Evolutionary conservation across 805 yeast species (phyloP).

Genomic region (Metschnikowia shivogae): DNA sequence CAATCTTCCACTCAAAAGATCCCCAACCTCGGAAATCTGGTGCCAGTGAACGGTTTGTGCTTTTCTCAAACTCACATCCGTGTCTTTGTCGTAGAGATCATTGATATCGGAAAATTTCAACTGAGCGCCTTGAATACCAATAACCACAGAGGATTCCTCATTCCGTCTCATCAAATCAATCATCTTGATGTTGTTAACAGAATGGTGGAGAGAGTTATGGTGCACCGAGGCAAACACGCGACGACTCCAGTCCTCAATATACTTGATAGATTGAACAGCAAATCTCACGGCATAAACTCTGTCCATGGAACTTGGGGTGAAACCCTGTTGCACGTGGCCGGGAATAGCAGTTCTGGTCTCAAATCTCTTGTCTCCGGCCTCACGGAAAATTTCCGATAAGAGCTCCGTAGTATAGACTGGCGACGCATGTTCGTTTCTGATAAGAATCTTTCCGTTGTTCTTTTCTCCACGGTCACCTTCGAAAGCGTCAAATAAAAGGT

Average conservation of each 20-base stretch:
- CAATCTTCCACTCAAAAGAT: slow-evolving; percentile 69
- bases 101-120: slow-evolving; percentile 55
- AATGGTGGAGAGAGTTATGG: slow-evolving; percentile 17
- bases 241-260: slow-evolving; percentile 52
- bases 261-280: slow-evolving; percentile 86
- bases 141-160: slow-evolving; percentile 47
- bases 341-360: slow-evolving; percentile 95
- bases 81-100: slow-evolving; percentile 54
- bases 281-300: slow-evolving; percentile 85
- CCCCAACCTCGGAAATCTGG: slow-evolving; percentile 53
- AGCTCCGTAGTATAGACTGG: slow-evolving; percentile 76
- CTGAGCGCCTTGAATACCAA: slow-evolving; percentile 67
- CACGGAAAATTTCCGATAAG: slow-evolving; percentile 77
- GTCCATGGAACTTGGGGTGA: slow-evolving; percentile 90
- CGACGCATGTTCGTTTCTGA: slow-evolving; percentile 82
- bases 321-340: slow-evolving; percentile 98
- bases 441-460: slow-evolving; percentile 79
- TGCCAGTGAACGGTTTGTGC: slow-evolving; percentile 70
- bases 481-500: slow-evolving; percentile 61
- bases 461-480: slow-evolving; percentile 70
- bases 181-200: slow-evolving; percentile 19
- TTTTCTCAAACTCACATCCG: slow-evolving; percentile 60
- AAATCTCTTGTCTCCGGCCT: slow-evolving; percentile 70
- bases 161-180: slow-evolving; percentile 17
- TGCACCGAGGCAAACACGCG: slow-evolving; percentile 15